Conservation (phyloP, 139 green algal genomes). For the Tetratostichococcus sp. region DNA sequence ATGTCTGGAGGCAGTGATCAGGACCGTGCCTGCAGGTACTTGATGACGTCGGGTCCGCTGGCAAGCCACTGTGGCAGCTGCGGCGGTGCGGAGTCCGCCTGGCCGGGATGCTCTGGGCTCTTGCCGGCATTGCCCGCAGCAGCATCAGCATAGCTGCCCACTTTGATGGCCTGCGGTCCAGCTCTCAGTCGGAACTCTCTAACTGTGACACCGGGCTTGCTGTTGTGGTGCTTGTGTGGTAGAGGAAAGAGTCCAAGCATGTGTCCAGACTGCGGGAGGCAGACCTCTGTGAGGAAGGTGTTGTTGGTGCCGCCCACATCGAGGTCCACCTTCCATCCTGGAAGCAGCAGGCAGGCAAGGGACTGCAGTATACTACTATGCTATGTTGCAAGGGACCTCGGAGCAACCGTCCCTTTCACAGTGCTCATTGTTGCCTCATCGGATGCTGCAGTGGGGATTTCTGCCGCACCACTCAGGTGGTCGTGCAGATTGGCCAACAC, state of each 20-base stretch:
- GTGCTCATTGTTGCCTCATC: too few relatives aligned
- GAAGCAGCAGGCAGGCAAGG: conserved; percentile 1
- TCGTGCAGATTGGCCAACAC: conserved; percentile 22
- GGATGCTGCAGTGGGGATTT: too few relatives aligned
- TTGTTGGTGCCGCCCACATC: conserved; percentile 17
- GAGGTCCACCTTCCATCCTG: conserved; percentile 29
- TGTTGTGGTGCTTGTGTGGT: too few relatives aligned
- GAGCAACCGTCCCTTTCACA: too few relatives aligned
- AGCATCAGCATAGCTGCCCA: background rate
- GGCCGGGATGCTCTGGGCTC: background rate
- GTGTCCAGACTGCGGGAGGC: too few relatives aligned
- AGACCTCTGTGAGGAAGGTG: background rate
- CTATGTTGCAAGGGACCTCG: too few relatives aligned
- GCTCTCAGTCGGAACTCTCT: background rate
- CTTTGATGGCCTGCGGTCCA: background rate
- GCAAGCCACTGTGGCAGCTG: background rate
- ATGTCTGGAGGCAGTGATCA: too few relatives aligned
- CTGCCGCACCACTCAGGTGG: conserved; percentile 19
- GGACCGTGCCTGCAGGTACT: background rate
- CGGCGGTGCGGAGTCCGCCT: background rate
- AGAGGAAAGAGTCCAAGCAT: too few relatives aligned
- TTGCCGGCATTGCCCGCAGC: background rate
- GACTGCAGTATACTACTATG: too few relatives aligned
- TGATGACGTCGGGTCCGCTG: background rate
- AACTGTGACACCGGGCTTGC: too few relatives aligned